Percentiles rank a stretch among this genome's conserved stretches.
phyloP scores from a whole-genome alignment of 768 basidiomycete genomes.

The Dictyophora rubrovolvata region DNA sequence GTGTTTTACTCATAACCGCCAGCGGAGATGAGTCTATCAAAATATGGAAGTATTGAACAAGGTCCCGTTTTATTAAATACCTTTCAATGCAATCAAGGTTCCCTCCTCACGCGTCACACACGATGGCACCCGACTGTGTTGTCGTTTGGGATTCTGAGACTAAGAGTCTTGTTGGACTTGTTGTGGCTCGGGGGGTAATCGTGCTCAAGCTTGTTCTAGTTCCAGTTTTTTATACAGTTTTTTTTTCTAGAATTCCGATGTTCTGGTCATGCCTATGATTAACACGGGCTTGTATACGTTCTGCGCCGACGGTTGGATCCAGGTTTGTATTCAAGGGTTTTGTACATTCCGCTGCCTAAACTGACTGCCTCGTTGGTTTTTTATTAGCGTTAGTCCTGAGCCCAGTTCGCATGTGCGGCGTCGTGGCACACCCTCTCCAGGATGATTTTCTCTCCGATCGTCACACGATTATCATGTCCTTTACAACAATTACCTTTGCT shows the following conservation, averaged over 20 bases:
- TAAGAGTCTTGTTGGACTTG: slow-evolving; percentile 71
- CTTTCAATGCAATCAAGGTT: slow-evolving; percentile 65
- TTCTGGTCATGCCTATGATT: slow-evolving; percentile 69
- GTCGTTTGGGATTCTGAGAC: slow-evolving; percentile 92
- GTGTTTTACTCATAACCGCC: slow-evolving; percentile 62
- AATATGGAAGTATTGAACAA: slow-evolving; percentile 49
- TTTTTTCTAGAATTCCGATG: slow-evolving; percentile 53
- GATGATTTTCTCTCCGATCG: slow-evolving; percentile 71
- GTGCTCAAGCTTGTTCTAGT: neutral
- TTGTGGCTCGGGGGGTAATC: slow-evolving; percentile 76
- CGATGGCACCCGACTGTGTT: slow-evolving; percentile 85
- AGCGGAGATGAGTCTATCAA: slow-evolving; percentile 90
- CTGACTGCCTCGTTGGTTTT: neutral
- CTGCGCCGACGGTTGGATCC: slow-evolving; percentile 49
- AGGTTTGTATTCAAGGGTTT: slow-evolving; percentile 44
- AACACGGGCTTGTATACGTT: slow-evolving; percentile 41
- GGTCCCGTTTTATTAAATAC: slow-evolving; percentile 47
- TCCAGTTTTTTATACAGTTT: neutral
- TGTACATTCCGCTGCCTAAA: neutral
- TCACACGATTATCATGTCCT: slow-evolving; percentile 25
- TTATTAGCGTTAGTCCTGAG: slow-evolving; percentile 68
- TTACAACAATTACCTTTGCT: slow-evolving; percentile 12
- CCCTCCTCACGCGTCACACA: slow-evolving; percentile 62
- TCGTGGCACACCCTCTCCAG: slow-evolving; percentile 76
- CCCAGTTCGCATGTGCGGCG: slow-evolving; percentile 75